Percentiles rank a stretch among this genome's conserved stretches.
These are phyloP conservation scores for Pouteria glomerata DNA, from an alignment of 148 eudicot species.

Conservation along the genomic window DNA sequence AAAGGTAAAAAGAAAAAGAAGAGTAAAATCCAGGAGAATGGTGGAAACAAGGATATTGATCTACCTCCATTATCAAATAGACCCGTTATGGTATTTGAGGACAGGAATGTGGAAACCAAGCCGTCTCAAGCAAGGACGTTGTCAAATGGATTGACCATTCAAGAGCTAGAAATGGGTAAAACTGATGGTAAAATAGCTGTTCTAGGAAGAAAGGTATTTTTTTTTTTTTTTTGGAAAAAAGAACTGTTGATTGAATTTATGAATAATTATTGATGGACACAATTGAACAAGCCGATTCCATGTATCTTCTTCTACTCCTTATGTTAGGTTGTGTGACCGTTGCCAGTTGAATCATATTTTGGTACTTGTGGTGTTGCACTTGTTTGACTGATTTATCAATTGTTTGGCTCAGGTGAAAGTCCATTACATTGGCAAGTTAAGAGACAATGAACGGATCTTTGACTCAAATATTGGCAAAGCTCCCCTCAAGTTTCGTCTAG, in stretches of 20 bases:
- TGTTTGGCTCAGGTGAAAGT: constrained; percentile 54
- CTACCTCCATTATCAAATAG: neutral
- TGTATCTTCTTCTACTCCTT: neutral
- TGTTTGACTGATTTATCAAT: neutral
- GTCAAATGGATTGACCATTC: constrained; percentile 65
- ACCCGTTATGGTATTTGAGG: constrained; percentile 9
- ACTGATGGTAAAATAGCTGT: constrained; percentile 75
- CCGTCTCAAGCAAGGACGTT: constrained; percentile 27
- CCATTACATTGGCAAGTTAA: constrained; percentile 52
- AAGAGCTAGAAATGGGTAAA: constrained; percentile 60
- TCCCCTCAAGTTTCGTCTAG: constrained; percentile 64
- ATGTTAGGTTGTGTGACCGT: neutral
- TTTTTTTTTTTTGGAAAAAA: neutral
- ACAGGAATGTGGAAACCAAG: constrained; percentile 12
- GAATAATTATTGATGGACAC: neutral
- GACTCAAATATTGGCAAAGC: constrained; percentile 48
- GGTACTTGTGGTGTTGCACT: no score
- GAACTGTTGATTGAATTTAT: neutral
- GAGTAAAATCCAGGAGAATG: constrained; percentile 26
- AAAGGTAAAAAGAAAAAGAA: constrained; percentile 45
- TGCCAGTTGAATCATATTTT: neutral
- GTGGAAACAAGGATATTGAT: constrained; percentile 13
- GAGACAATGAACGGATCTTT: constrained; percentile 47
- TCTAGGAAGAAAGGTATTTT: constrained; percentile 64
- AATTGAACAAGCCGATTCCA: neutral